phyloP scores from a whole-genome alignment of 257 asterid species.

The Solanum etuberosum region DNA sequence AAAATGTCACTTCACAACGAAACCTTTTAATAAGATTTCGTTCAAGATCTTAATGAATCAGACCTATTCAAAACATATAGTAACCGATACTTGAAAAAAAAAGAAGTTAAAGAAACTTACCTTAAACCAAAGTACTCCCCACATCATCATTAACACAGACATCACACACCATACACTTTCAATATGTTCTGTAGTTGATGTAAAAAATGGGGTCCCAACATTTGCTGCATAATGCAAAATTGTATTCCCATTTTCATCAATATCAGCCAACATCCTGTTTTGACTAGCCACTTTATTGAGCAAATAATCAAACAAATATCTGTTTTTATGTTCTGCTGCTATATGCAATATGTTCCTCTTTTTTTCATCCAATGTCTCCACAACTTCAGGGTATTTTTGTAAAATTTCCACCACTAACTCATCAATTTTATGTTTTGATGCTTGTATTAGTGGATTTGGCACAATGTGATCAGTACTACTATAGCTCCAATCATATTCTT shows the following conservation, averaged over 20 bases:
- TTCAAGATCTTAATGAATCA: neutral
- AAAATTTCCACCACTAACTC: neutral
- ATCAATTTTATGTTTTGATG: neutral
- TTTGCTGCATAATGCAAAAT: constrained; percentile 4
- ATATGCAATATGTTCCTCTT: neutral
- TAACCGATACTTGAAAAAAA: neutral
- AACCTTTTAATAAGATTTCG: neutral
- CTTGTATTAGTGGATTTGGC: neutral
- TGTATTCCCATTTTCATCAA: constrained; percentile 1
- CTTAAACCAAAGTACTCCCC: constrained; percentile 4
- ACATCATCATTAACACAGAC: neutral
- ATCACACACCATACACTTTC: neutral
- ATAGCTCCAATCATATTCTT: neutral
- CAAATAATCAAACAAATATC: neutral
- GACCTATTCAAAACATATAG: neutral
- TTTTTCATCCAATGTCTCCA: neutral
- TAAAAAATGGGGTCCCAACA: neutral
- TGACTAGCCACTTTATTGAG: neutral
- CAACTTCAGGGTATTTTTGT: neutral
- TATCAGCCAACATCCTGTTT: neutral
- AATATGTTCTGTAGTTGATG: neutral
- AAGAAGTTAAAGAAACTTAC: neutral
- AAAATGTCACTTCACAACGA: neutral
- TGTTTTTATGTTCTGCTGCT: neutral
- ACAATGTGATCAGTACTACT: neutral